A percentile compares a stretch with the other conserved stretches of the same genome.
Conservation (phyloP, 2,329 filamentous ascomycete genomes). For the Fusarium xyrophilum region DNA sequence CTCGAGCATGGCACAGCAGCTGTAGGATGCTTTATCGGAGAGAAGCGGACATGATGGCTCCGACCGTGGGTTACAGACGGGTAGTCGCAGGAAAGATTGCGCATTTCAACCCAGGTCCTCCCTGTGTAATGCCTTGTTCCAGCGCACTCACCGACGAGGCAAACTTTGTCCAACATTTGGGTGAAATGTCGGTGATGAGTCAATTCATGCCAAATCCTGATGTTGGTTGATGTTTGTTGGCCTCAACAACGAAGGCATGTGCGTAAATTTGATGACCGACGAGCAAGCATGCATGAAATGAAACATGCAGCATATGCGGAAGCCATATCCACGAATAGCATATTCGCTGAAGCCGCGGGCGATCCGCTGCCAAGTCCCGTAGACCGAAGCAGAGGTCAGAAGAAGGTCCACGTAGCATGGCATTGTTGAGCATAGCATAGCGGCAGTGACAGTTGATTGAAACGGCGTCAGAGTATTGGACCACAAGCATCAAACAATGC, state of each 20-base stretch:
- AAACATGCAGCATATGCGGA: slow-evolving; percentile 20
- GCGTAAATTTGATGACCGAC: neutral
- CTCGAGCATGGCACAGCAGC: neutral
- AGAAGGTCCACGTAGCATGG: slow-evolving; percentile 24
- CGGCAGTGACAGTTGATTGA: neutral
- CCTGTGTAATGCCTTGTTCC: slow-evolving; percentile 6
- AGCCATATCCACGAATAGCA: slow-evolving; percentile 12
- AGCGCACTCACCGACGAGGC: slow-evolving; percentile 9
- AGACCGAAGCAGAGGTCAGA: slow-evolving; percentile 8
- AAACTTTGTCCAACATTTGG: neutral
- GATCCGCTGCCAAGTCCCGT: slow-evolving; percentile 2
- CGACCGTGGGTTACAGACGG: slow-evolving; percentile 8
- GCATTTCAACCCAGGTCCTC: slow-evolving; percentile 12
- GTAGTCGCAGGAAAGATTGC: slow-evolving; percentile 22
- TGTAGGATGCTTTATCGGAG: slow-evolving; percentile 11
- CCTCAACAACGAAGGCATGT: neutral
- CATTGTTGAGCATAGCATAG: neutral
- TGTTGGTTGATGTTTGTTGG: neutral
- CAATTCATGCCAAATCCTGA: slow-evolving; percentile 15
- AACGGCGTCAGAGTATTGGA: slow-evolving; percentile 6
- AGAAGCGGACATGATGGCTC: neutral
- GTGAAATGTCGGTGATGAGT: slow-evolving; percentile 1
- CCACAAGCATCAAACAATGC: slow-evolving; percentile 7
- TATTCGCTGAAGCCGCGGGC: slow-evolving; percentile 8
- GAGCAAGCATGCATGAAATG: slow-evolving; percentile 20